Percentiles rank a stretch among this genome's conserved stretches.
These are phyloP conservation scores for Agarophyton chilense DNA, from an alignment of 23 red algal genomes.

Conservation along the genomic window DNA sequence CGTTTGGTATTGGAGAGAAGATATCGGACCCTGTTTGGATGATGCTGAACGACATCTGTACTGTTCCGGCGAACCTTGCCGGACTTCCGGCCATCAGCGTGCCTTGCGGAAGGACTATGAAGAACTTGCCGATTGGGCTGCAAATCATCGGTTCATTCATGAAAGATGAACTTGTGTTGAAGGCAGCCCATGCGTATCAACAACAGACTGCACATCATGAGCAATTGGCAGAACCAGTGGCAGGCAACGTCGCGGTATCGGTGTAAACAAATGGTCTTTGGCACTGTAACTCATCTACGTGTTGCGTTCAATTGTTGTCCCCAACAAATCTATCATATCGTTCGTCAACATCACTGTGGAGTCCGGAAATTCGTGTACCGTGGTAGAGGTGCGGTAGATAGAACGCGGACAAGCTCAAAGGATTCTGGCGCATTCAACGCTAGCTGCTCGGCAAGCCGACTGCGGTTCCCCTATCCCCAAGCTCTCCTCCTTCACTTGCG, in stretches of 20 bases:
- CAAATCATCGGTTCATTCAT: constrained; percentile 79
- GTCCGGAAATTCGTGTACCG: no score
- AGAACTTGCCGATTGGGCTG: constrained; percentile 80
- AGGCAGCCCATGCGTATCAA: constrained; percentile 86
- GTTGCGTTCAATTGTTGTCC: no score
- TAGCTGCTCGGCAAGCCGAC: no score
- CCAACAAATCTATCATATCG: no score
- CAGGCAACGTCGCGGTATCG: neutral
- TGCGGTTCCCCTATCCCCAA: no score
- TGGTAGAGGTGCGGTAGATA: no score
- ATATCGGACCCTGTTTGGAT: constrained; percentile 72
- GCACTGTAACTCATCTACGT: neutral
- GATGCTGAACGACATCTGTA: constrained; percentile 81
- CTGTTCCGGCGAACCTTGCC: constrained; percentile 82
- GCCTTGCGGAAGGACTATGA: constrained; percentile 53
- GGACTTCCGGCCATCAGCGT: constrained; percentile 88
- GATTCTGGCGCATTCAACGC: no score
- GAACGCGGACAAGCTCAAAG: no score
- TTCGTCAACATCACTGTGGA: no score
- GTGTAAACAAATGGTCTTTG: neutral
- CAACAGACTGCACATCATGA: constrained; percentile 61
- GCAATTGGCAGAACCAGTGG: constrained; percentile 1
- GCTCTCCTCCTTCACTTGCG: no score
- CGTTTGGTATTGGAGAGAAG: constrained; percentile 81
- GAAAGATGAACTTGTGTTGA: constrained; percentile 79